Percentiles rank a stretch among this genome's conserved stretches.
Conservation (phyloP, 495 filamentous ascomycete species). For the Apiosordaria backusii region DNA sequence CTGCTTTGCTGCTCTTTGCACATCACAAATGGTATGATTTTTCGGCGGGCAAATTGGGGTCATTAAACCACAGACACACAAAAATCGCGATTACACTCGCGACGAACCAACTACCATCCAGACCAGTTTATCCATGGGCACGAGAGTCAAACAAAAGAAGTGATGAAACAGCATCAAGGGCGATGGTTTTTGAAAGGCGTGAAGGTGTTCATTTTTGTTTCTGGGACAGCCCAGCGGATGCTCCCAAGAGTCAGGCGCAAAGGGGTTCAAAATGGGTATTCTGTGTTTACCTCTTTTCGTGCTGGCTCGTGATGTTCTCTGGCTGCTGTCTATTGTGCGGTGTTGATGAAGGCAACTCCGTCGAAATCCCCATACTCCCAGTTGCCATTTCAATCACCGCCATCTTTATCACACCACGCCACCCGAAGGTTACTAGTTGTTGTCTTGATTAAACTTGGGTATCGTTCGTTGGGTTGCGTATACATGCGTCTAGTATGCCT, state of each 20-base stretch:
- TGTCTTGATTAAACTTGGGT: too few relatives aligned
- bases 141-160: background rate
- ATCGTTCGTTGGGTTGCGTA: too few relatives aligned
- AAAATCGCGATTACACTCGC: background rate
- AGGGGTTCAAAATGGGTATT: background rate
- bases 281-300: background rate
- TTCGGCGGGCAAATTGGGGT: background rate
- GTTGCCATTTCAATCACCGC: background rate
- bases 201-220: background rate
- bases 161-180: background rate
- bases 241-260: slow-evolving; percentile 2
- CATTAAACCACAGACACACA: background rate
- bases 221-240: background rate
- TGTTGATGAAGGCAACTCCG: background rate
- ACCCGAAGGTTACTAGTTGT: too few relatives aligned
- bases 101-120: background rate
- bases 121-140: background rate
- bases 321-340: background rate
- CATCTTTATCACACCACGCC: too few relatives aligned
- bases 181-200: background rate
- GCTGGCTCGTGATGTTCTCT: background rate
- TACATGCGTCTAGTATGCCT: background rate
- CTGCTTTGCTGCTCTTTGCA: slow-evolving; percentile 20
- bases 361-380: background rate
- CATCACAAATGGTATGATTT: slow-evolving; percentile 33